Base-by-base conservation (phyloP, 2,329 filamentous ascomycete genomes). In the Fusarium globosum region DNA sequence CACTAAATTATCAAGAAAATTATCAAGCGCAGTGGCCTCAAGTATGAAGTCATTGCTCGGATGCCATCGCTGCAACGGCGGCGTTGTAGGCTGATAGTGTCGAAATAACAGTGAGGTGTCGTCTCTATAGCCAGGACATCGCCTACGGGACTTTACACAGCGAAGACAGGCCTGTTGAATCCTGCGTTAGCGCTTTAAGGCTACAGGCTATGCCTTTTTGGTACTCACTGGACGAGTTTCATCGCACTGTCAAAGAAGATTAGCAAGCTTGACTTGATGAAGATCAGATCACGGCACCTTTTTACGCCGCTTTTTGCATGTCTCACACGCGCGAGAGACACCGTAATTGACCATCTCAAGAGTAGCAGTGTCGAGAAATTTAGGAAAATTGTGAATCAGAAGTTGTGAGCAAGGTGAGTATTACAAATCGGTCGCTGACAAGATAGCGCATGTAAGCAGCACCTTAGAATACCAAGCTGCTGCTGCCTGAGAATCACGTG, bases 141-240 rank as follows among this genome's bases (percentile, higher is more conserved):
- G 39, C 18, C 53, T 41, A 1, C 39, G 39, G 10, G 62, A 67
- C 28, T 30, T 67, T 21, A 60, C 39, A 16, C 65, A 67, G 6
- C 65, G 65, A 41, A 67, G 28, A 7, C 65, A 67, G 36, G 52
- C 45, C 65, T 67, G 1, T 16, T 49, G 3, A 11, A 15, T 7
- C 3, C 33, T 12, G 15, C 15, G 13, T 55, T 55, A 39, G 18
- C 16, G 20, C 15, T 28, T 6, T 2, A 10, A 2, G 8, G 4
- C 8, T 6, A 13, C 20, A n/a, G 35, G 2, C 43, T 43, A 66
- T 45, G 12, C 16, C 30, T 36, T 2, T 49, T 20, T 13, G 35
- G 38, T 43, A 61, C 65, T 67, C 38, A 67, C 65, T 61, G 65
- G 65, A n/a, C 65, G 65, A 60, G 43, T 67, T 21, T 67, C 62